Evolutionary conservation across 805 yeast species (phyloP).

Genomic region (Yamadazyma sp.): DNA sequence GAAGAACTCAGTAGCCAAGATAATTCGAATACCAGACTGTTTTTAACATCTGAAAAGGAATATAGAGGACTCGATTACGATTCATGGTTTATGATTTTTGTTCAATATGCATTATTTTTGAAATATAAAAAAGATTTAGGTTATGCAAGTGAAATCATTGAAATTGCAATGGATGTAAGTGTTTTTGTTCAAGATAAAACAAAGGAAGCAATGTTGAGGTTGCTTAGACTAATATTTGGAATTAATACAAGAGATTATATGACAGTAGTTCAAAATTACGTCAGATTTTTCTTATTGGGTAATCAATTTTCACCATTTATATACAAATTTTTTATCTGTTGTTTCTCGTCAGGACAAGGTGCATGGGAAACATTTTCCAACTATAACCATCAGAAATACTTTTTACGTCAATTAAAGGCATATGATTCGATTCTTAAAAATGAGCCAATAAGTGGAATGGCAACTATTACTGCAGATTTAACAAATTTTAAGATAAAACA

Average conservation of each 20-base stretch:
- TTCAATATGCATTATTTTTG: conserved; percentile 71
- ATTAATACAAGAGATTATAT: conserved; percentile 46
- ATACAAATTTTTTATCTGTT: conserved; percentile 61
- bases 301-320: conserved; percentile 75
- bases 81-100: conserved; percentile 81
- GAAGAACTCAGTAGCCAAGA: conserved; percentile 45
- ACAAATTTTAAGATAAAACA: conserved; percentile 35
- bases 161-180: conserved; percentile 72
- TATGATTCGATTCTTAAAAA: conserved; percentile 63
- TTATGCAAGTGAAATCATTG: conserved; percentile 49
- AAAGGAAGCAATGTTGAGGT: conserved; percentile 55
- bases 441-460: conserved; percentile 70
- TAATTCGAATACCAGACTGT: conserved; percentile 21
- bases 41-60: conserved; percentile 49
- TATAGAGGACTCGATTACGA: conserved; percentile 76
- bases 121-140: conserved; percentile 63
- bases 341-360: conserved; percentile 58
- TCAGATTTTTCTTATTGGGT: conserved; percentile 62
- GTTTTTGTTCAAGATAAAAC: conserved; percentile 69
- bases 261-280: conserved; percentile 48
- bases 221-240: conserved; percentile 66
- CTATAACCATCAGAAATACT: conserved; percentile 84
- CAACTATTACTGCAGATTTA: conserved; percentile 60
- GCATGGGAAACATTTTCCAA: conserved; percentile 64
- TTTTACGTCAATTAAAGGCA: conserved; percentile 86